Conservation (phyloP, 768 basidiomycete species). For the Lactarius psammicola region DNA sequence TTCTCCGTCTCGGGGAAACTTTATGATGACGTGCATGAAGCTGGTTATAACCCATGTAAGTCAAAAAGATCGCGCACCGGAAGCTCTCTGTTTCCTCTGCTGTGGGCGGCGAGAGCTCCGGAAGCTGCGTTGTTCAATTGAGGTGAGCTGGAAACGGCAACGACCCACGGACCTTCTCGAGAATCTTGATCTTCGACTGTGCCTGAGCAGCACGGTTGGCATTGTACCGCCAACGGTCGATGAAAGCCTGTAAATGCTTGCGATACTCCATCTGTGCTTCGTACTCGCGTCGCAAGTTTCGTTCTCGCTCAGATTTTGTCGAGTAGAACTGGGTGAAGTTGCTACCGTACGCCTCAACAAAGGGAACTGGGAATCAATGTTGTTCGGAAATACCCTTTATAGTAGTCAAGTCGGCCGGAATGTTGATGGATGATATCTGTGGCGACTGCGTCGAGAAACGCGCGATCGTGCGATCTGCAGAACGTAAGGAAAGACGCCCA, state of each 20-base stretch:
- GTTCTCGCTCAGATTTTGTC: conserved; percentile 92
- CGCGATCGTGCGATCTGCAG: conserved; percentile 89
- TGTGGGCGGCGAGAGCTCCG: conserved; percentile 90
- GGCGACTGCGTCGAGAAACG: conserved; percentile 96
- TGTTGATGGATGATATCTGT: conserved; percentile 99
- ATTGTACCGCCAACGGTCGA: conserved; percentile 97
- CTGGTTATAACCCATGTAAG: not conserved
- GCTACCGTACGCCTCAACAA: conserved; percentile 39
- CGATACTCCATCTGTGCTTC: conserved; percentile 95
- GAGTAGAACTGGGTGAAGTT: conserved; percentile 99
- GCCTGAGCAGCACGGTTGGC: conserved; percentile 94
- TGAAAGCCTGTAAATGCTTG: conserved; percentile 94
- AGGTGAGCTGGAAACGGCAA: not conserved
- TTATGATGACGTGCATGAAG: not conserved
- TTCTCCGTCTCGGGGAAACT: conserved; percentile 97
- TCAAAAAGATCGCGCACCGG: conserved; percentile 50
- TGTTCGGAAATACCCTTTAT: conserved; percentile 69
- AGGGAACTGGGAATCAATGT: not conserved
- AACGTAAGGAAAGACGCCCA: not conserved
- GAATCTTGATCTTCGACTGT: conserved; percentile 66
- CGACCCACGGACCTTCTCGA: conserved; percentile 60
- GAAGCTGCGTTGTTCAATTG: conserved; percentile 52
- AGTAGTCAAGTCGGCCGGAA: conserved; percentile 90
- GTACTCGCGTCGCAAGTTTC: conserved; percentile 90
- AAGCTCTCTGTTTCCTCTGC: conserved; percentile 91